Evolutionary conservation across 352 stramenopile genomes (phyloP), one percentile per base, ranked within the genome.

Genomic region (Phytopythium chamaehyphon): DNA sequence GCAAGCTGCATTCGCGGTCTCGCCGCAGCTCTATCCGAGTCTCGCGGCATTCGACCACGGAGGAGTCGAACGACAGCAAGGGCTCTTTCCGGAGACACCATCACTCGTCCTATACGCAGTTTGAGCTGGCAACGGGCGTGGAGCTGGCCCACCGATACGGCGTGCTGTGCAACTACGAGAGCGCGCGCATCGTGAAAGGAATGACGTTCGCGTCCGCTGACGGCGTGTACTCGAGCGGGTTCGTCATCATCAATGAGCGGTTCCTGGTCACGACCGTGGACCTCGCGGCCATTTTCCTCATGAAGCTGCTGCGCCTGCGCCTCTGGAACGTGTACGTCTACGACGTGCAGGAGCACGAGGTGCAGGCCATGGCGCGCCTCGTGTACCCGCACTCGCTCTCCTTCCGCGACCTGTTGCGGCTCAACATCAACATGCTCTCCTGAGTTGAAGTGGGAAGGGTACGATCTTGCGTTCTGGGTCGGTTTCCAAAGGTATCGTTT

Each of bases 161-260:
- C 2, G 40, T 82, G 3, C 57, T 82, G 18, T 79, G 51, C 0
- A 55, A 72, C 22, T 82, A 72, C 47, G 66, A 72, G 47, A 73
- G 71, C 43, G 68, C 62, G 42, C 51, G 76, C 12, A 52, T 74
- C 9, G 58, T 62, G 14, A 64, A 63, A 16, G 78, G 83, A 54
- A 59, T 72, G 5, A 82, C 65, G 28, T 81, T 62, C 54, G 52
- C 64, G 23, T 63, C 61, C 19, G 64, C 69, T 40, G 73, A 83
- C 16, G 73, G 67, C 2, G 76, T 88, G 42, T 86, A 82, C 60
- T 72, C 69, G 51, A 76, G 66, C 45, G 76, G 73, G 1, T 87
- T 69, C 38, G 66, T 87, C 16, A 66, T 85, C 47, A 69, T 62
- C 10, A 69, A 80, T 47, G 55, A 64, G 42, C 75, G 71, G 45